Conservation (phyloP, 352 stramenopile genomes). For the Pilasporangium apinafurcum region DNA sequence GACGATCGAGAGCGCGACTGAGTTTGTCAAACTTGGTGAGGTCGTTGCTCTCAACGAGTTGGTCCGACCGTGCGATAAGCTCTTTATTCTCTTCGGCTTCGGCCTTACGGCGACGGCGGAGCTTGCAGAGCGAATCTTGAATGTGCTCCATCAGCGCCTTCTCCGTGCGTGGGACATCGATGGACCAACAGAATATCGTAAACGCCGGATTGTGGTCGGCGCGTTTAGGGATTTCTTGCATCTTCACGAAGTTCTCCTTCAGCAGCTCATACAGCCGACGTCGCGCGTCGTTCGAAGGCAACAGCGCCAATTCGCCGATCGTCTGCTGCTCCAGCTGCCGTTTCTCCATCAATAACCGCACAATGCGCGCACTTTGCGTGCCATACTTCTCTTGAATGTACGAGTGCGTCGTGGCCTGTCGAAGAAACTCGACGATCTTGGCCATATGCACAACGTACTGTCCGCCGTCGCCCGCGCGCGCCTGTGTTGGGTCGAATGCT, state of each 20-base stretch:
- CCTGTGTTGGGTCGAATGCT: slow-evolving; percentile 51
- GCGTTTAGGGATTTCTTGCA: slow-evolving; percentile 86
- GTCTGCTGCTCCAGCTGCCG: slow-evolving; percentile 84
- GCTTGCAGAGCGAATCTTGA: slow-evolving; percentile 61
- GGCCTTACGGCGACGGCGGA: slow-evolving; percentile 60
- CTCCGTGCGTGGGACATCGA: slow-evolving; percentile 68
- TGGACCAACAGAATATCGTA: slow-evolving; percentile 84
- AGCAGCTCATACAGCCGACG: slow-evolving; percentile 81
- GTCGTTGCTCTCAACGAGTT: slow-evolving; percentile 82
- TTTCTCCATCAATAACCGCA: slow-evolving; percentile 81
- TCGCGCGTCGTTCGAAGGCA: slow-evolving; percentile 77
- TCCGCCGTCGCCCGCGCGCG: slow-evolving; percentile 64
- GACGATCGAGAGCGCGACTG: slow-evolving; percentile 74
- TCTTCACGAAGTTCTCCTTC: slow-evolving; percentile 61
- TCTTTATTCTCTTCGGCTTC: slow-evolving; percentile 86
- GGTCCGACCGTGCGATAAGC: slow-evolving; percentile 81
- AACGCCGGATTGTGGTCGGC: slow-evolving; percentile 86
- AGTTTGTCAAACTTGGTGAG: slow-evolving; percentile 85
- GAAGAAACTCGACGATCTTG: slow-evolving; percentile 80
- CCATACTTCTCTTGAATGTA: slow-evolving; percentile 82
- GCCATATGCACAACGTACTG: slow-evolving; percentile 88
- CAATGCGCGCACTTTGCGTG: slow-evolving; percentile 75
- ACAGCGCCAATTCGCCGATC: slow-evolving; percentile 73
- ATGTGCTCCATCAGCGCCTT: slow-evolving; percentile 52
- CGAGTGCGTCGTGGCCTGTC: slow-evolving; percentile 70